Percentiles rank a stretch among this genome's conserved stretches.
These are phyloP conservation scores for Heliamphora exappendiculata DNA, from an alignment of 148 eudicot species.

Conservation along the genomic window DNA sequence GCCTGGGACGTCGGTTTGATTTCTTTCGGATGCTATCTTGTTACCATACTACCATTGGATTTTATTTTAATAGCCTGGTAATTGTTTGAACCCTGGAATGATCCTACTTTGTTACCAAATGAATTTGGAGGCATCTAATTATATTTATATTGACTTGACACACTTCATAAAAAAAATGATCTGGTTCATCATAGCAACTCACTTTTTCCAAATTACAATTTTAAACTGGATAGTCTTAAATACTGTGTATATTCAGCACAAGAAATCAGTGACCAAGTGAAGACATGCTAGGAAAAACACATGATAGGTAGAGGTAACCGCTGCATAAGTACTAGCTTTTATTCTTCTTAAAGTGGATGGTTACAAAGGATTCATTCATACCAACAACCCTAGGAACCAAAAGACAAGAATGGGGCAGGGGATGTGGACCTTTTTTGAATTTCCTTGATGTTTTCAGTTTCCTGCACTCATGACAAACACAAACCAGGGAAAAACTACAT, in stretches of 20 bases:
- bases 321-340: neutral
- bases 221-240: neutral
- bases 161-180: neutral
- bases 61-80: slow-evolving; percentile 90
- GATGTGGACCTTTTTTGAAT: neutral
- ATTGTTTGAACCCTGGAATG: neutral
- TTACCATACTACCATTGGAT: slow-evolving; percentile 91
- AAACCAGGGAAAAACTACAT: no score
- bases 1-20: slow-evolving; percentile 88
- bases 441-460: neutral
- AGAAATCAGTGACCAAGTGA: neutral
- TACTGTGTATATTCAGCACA: neutral
- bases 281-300: neutral
- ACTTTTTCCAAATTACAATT: neutral
- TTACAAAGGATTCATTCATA: neutral
- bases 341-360: neutral
- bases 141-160: neutral
- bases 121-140: neutral
- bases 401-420: neutral
- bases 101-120: neutral
- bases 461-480: neutral
- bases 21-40: slow-evolving; percentile 95
- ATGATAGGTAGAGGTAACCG: neutral
- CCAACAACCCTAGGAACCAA: neutral
- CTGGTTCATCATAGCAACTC: neutral